Evolutionary conservation across 2,329 filamentous ascomycete genomes (phyloP).

Genomic region (Fusarium sp.): DNA sequence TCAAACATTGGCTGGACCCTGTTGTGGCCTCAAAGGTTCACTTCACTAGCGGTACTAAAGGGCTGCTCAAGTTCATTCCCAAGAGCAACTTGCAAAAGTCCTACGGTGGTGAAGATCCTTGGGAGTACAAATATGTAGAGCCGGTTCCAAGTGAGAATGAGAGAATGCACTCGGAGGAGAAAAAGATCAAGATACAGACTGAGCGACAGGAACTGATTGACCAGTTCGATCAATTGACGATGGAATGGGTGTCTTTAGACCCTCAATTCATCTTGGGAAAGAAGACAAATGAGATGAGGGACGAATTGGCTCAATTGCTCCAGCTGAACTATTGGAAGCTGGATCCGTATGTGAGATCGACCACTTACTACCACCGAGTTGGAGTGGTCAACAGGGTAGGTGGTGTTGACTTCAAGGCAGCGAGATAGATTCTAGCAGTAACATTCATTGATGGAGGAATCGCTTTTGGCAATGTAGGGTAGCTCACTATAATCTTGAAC

Average conservation of each 20-base stretch:
- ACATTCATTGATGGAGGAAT: neutral
- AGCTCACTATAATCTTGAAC: neutral
- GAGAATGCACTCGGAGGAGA: conserved; percentile 50
- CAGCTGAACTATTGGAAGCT: conserved; percentile 78
- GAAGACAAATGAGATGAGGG: conserved; percentile 55
- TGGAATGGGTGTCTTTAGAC: conserved; percentile 28
- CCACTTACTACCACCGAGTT: conserved; percentile 43
- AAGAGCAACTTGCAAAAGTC: conserved; percentile 70
- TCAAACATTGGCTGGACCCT: conserved; percentile 82
- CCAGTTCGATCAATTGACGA: conserved; percentile 64
- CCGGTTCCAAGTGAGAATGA: conserved; percentile 72
- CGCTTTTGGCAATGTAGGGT: neutral
- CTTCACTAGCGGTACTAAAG: conserved; percentile 74
- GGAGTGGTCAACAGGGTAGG: conserved; percentile 36
- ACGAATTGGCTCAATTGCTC: conserved; percentile 65
- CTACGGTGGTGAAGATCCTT: conserved; percentile 77
- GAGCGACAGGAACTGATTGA: conserved; percentile 68
- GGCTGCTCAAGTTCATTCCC: conserved; percentile 73
- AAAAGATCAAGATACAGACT: conserved; percentile 63
- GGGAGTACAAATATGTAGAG: conserved; percentile 76
- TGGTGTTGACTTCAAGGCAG: conserved; percentile 41
- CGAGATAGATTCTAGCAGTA: conserved; percentile 18
- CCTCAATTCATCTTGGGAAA: neutral
- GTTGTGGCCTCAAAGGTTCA: conserved; percentile 81
- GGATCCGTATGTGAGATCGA: conserved; percentile 76